Base-by-base conservation (phyloP, 1,284 basidiomycete species). In the Ustilago nuda region DNA sequence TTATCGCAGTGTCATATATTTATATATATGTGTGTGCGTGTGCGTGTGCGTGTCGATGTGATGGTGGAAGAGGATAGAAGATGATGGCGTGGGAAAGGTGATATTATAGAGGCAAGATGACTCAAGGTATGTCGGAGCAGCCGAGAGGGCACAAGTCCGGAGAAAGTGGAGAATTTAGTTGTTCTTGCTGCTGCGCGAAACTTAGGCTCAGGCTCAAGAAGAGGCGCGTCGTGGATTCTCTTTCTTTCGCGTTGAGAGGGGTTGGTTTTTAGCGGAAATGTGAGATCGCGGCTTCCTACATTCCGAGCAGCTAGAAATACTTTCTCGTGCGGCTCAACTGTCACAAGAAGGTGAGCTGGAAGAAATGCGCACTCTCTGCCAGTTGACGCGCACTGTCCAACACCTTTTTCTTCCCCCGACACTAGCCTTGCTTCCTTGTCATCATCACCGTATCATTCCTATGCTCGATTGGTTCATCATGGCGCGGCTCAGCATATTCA, bases 171-270 rank as follows among this genome's bases (percentile, higher is more conserved):
- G 51, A 32, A 19, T 6, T 33, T n/a, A 32, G 17, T 54, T 33
- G 33, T 4, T 23, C 8, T 52, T 32, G 12, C 45, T 35, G 37
- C 9, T 15, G 13, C 11, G 15, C 9, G 32, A 51, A 30, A 27
- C 23, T 27, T 27, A 27, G 23, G 23, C 3, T 27, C 3, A 27
- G 53, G 58, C 58, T 60, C 61, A 60, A 61, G 57, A 54, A 37
- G 23, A 55, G 27, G 17, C 70, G 60, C 69, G 63, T 71, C 69
- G 68, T n/a, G 51, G 61, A 54, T 54, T 55, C 36, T 27, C 37
- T 17, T n/a, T 59, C 52, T 52, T 59, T 64, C 67, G 68, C 68
- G 68, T 71, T 71, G 62, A 71, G 62, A 56, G 56, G 17, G 35
- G 12, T 23, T 17, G 17, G 13, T 27, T 45, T n/a, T 23, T 32